phyloP scores from a whole-genome alignment of 1,284 basidiomycete species.

The Trichosporon coremiiforme region DNA sequence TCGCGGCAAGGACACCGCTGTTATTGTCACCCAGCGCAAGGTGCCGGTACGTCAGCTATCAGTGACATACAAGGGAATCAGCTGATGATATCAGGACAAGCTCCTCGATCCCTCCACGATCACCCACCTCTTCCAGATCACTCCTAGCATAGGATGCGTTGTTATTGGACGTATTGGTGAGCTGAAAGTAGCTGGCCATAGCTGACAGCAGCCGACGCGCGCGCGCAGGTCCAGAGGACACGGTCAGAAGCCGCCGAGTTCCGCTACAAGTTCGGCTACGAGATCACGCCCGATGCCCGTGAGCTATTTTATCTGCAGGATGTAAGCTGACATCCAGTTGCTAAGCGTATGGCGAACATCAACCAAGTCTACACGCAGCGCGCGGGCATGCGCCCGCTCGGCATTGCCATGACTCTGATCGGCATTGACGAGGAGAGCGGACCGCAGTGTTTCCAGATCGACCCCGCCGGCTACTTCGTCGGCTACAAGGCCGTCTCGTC shows the following conservation, averaged over 20 bases:
- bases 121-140: slow-evolving; percentile 95
- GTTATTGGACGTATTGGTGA: slow-evolving; percentile 93
- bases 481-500: slow-evolving; percentile 96
- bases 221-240: slow-evolving; percentile 85
- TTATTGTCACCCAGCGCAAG: slow-evolving; percentile 98
- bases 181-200: slow-evolving; percentile 34
- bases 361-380: slow-evolving; percentile 99
- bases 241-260: slow-evolving; percentile 90
- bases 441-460: slow-evolving; percentile 96
- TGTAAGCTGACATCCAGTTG: slow-evolving; percentile 59
- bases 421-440: slow-evolving; percentile 85
- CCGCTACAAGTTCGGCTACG: slow-evolving; percentile 96
- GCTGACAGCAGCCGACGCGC: slow-evolving; percentile 74
- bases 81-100: slow-evolving; percentile 72
- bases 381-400: slow-evolving; percentile 94
- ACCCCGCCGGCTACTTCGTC: slow-evolving; percentile 97
- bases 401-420: slow-evolving; percentile 96
- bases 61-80: neutral
- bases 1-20: slow-evolving; percentile 88
- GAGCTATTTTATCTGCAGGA: slow-evolving; percentile 28
- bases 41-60: slow-evolving; percentile 70
- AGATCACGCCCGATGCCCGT: slow-evolving; percentile 90
- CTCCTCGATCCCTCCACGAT: slow-evolving; percentile 92
- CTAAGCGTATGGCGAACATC: slow-evolving; percentile 93
- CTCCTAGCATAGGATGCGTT: slow-evolving; percentile 94